Evolutionary conservation across 345 rosid species (phyloP).

Genomic region (Hirschfeldia incana): DNA sequence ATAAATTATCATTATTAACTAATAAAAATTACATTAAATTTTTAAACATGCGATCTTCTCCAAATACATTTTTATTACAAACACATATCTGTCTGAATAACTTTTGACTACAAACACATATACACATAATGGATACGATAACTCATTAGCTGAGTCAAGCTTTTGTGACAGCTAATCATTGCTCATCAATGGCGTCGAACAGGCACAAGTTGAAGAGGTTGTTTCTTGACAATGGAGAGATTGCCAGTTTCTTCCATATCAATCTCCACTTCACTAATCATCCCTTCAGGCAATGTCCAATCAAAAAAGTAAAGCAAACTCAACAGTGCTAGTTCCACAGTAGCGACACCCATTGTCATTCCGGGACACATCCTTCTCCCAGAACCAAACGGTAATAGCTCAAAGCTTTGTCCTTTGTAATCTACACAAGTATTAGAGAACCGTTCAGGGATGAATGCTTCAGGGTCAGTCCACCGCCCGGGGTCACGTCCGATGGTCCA

Average conservation of each 20-base stretch:
- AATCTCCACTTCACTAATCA: background rate
- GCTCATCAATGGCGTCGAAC: background rate
- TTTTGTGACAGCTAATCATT: background rate
- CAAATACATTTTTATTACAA: too few relatives aligned
- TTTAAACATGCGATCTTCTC: too few relatives aligned
- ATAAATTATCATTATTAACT: too few relatives aligned
- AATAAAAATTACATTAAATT: too few relatives aligned
- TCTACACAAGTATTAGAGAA: background rate
- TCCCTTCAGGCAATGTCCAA: background rate
- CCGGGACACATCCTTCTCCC: background rate
- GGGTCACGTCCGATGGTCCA: background rate
- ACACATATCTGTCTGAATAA: too few relatives aligned
- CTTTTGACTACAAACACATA: too few relatives aligned
- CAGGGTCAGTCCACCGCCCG: background rate
- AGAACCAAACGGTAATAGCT: background rate
- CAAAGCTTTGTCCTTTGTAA: background rate
- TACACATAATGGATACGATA: too few relatives aligned
- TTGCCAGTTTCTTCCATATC: background rate
- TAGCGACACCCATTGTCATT: background rate
- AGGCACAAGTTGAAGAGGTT: slow-evolving; percentile 24
- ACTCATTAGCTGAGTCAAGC: background rate
- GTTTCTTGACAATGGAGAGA: slow-evolving; percentile 14
- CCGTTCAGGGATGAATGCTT: background rate
- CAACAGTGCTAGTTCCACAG: background rate
- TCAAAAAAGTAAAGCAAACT: background rate